phyloP scores from a whole-genome alignment of 2,329 filamentous ascomycete genomes.

The Trichophaea hybrida region DNA sequence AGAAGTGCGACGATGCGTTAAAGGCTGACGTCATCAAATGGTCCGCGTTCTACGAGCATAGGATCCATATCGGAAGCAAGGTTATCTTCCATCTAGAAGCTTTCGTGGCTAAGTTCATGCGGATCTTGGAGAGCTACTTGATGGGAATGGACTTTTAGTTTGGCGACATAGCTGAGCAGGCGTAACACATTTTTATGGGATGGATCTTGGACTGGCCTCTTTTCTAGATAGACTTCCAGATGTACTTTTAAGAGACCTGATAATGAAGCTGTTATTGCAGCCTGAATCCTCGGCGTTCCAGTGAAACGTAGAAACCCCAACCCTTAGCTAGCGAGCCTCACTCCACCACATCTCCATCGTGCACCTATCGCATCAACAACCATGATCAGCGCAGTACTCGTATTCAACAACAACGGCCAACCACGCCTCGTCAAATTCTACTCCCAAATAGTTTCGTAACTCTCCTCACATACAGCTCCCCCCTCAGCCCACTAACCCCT shows the following conservation, averaged over 20 bases:
- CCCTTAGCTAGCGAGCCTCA: not conserved
- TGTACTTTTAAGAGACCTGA: too few species aligned
- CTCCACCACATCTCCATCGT: not conserved
- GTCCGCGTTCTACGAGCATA: constrained; percentile 94
- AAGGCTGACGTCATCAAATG: constrained; percentile 89
- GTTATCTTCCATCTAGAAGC: constrained; percentile 97
- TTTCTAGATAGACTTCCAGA: too few species aligned
- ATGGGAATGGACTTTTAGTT: constrained; percentile 64
- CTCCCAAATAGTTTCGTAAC: constrained; percentile 61
- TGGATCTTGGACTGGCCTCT: too few species aligned
- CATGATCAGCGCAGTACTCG: constrained; percentile 98
- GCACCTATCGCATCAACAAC: constrained; percentile 15
- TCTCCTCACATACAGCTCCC: constrained; percentile 7
- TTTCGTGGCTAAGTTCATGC: constrained; percentile 98
- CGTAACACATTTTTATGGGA: too few species aligned
- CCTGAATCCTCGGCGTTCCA: too few species aligned
- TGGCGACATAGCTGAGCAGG: too few species aligned
- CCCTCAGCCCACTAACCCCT: not conserved
- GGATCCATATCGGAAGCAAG: constrained; percentile 82
- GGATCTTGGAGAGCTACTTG: constrained; percentile 60
- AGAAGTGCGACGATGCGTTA: constrained; percentile 71
- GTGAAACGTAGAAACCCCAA: not conserved
- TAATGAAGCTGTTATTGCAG: too few species aligned
- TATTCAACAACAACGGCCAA: constrained; percentile 97
- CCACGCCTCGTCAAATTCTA: constrained; percentile 97